Evolutionary conservation across 2,329 filamentous ascomycete species (phyloP).

Genomic region (Microdochium bolleyi): DNA sequence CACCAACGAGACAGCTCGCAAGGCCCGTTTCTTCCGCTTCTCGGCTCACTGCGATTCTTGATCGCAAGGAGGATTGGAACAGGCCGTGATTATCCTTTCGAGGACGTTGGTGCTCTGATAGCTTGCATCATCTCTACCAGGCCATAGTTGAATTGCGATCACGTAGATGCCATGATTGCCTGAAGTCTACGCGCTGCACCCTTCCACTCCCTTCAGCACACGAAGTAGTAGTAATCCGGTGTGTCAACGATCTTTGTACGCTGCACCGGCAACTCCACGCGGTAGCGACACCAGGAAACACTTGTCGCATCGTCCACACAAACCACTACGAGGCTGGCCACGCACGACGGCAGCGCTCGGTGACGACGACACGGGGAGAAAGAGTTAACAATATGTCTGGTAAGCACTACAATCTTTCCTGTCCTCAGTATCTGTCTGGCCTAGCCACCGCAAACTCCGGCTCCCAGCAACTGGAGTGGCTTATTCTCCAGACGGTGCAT

Average conservation of each 20-base stretch:
- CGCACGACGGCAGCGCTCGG: neutral
- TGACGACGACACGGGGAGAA: neutral
- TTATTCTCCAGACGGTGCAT: no score
- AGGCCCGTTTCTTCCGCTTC: no score
- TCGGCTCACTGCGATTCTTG: no score
- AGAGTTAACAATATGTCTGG: conserved; percentile 19
- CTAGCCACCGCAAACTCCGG: no score
- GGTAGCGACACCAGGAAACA: neutral
- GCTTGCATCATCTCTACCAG: neutral
- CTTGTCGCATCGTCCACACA: no score
- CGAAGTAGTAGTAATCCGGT: conserved; percentile 1
- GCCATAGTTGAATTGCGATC: conserved; percentile 3
- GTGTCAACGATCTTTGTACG: neutral
- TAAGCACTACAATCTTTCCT: conserved; percentile 22
- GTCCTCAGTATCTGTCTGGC: no score
- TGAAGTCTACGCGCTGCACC: conserved; percentile 1
- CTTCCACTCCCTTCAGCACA: neutral
- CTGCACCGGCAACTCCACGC: neutral
- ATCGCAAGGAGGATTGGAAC: neutral
- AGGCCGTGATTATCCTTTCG: neutral
- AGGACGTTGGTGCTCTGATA: neutral
- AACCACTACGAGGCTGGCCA: neutral
- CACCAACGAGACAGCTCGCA: no score
- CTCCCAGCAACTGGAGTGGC: no score
- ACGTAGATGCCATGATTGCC: conserved; percentile 5